A percentile compares a stretch with the other conserved stretches of the same genome.
These are phyloP conservation scores for Fonsecaea pedrosoi DNA, from an alignment of 2,329 filamentous ascomycete genomes.

Conservation along the genomic window DNA sequence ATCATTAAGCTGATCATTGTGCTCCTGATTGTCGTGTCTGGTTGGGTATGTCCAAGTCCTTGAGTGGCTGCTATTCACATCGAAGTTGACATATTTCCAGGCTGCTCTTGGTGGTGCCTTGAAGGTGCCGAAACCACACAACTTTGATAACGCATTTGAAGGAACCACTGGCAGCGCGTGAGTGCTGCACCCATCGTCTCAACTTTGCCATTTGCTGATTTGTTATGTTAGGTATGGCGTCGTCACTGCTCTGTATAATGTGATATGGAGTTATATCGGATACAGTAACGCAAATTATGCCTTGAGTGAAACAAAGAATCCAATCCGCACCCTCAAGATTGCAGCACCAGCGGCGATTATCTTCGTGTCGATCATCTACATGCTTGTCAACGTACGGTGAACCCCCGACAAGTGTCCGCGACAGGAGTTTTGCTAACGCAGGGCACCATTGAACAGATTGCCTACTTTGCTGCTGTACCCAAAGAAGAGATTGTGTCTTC, in stretches of 20 bases:
- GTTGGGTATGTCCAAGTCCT: constrained; percentile 42
- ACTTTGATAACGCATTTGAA: constrained; percentile 48
- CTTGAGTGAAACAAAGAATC: constrained; percentile 63
- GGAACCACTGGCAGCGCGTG: constrained; percentile 50
- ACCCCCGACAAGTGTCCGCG: not conserved
- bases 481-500: constrained; percentile 62
- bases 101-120: constrained; percentile 50
- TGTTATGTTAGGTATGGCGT: constrained; percentile 47
- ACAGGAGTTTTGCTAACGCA: not conserved
- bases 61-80: not conserved
- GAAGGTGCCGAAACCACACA: constrained; percentile 44
- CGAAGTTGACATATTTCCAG: constrained; percentile 49
- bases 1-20: constrained; percentile 59
- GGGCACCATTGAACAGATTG: constrained; percentile 45
- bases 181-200: not conserved
- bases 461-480: constrained; percentile 66
- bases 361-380: constrained; percentile 63
- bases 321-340: constrained; percentile 63
- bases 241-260: constrained; percentile 61
- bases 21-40: constrained; percentile 55
- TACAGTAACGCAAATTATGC: constrained; percentile 64
- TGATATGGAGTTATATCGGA: constrained; percentile 63
- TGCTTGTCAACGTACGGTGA: constrained; percentile 56
- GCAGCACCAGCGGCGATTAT: constrained; percentile 62
- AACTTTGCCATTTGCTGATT: not conserved